Percentiles rank a stretch among this genome's conserved stretches.
Conservation (phyloP, 2,329 filamentous ascomycete species). For the Verticillium zaregamsianum region DNA sequence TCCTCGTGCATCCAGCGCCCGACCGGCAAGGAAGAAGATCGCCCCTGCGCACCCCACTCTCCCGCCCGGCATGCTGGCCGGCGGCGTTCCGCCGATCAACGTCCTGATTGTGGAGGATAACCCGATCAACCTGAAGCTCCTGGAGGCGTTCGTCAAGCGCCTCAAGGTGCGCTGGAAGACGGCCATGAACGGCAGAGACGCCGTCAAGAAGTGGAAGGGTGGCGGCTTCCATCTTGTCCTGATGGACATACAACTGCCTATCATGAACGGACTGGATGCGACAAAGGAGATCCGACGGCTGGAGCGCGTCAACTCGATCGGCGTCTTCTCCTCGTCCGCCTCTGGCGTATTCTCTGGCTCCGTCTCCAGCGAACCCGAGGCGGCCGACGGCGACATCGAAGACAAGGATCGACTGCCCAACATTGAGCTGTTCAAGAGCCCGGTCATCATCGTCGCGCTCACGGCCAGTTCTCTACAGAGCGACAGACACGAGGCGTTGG, state of each 20-base stretch:
- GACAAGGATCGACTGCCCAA: slow-evolving; percentile 68
- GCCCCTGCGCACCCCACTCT: slow-evolving; percentile 45
- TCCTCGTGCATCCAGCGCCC: slow-evolving; percentile 40
- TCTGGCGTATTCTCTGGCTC: slow-evolving; percentile 30
- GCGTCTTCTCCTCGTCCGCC: slow-evolving; percentile 74
- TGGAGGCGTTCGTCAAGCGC: slow-evolving; percentile 93
- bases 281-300: slow-evolving; percentile 90
- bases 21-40: slow-evolving; percentile 46
- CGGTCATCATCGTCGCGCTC: slow-evolving; percentile 94
- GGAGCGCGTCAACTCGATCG: slow-evolving; percentile 87
- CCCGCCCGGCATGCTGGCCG: slow-evolving; percentile 67
- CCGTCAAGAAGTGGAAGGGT: slow-evolving; percentile 85
- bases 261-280: slow-evolving; percentile 93
- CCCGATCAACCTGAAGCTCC: slow-evolving; percentile 88
- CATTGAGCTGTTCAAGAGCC: slow-evolving; percentile 79
- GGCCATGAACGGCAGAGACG: slow-evolving; percentile 92
- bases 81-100: slow-evolving; percentile 89
- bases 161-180: slow-evolving; percentile 95
- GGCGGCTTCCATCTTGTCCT: slow-evolving; percentile 94
- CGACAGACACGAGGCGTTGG: slow-evolving; percentile 89
- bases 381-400: slow-evolving; percentile 40
- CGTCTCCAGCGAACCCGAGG: slow-evolving; percentile 39
- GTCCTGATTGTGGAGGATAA: slow-evolving; percentile 98
- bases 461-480: slow-evolving; percentile 93
- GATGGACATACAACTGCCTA: slow-evolving; percentile 97